Evolutionary conservation across 75 land plant genomes (phyloP), one percentile per base, ranked within the genome.

Genomic region (Gnetum montanum): DNA sequence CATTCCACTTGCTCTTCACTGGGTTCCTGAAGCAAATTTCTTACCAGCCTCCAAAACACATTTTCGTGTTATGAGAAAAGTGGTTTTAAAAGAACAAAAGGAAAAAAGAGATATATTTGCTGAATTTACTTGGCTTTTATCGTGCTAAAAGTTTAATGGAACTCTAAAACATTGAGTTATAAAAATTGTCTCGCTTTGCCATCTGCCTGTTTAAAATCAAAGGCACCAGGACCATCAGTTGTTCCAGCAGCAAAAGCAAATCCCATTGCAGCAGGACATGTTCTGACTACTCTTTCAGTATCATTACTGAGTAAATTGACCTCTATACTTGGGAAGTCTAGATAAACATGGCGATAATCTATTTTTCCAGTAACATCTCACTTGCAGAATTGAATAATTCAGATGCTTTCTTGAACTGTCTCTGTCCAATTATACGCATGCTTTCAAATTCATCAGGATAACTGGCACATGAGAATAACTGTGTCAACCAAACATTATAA

Each of bases 201-300:
- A 52, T 83, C 88, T 16, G 88, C 93, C 57, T 88, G 93, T 61
- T 66, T 55, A 54, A 88, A 88, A 30, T 64, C 81, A 55, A 77
- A 75, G 23, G 75, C 84, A 1, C 93, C 93, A 24, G 88, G 93
- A 19, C 93, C 93, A 64, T 88, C 88, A 19, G 93, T 84, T 4
- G 88, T 88, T 48, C 93, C 93, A 31, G 93, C 93, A 28, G 93
- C 88, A 72, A 88, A 88, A 20, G 78, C 79, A 28, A 71, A 75
- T 1, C 93, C 93, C 28, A 88, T 64, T 18, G 88, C 84, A 33
- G 88, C 82, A n/a, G 93, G 93, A 51, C 93, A 88, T 19, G 93
- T 88, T 48, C 58, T 63, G 30, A 74, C 82, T 0, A 61, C 29
- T 8, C 7, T 40, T 53, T 53, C 55, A 34, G 19, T 1, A 40